A percentile compares a stretch with the other conserved stretches of the same genome.
Evolutionary conservation across 306 rosid genomes (phyloP).

Genomic region (Sesbania bispinosa): DNA sequence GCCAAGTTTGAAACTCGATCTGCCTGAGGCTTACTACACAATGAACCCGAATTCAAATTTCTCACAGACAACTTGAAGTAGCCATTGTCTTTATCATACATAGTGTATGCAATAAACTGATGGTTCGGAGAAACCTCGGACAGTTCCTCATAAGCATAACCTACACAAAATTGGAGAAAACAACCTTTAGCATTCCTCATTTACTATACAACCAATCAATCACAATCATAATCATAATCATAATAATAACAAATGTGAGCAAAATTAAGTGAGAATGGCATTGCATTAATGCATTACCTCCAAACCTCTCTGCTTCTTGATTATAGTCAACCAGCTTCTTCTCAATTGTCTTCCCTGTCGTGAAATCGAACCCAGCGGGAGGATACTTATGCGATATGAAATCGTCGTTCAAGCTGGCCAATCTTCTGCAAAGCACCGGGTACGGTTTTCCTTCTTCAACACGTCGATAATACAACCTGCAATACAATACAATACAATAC

Average conservation of each 20-base stretch:
- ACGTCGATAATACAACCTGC: conserved; percentile 86
- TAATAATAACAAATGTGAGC: not conserved
- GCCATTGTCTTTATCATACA: conserved; percentile 89
- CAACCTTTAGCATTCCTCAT: conserved; percentile 14
- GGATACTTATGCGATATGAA: conserved; percentile 77
- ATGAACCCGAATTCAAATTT: conserved; percentile 87
- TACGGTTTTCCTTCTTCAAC: conserved; percentile 87
- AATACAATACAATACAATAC: not conserved
- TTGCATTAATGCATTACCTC: conserved; percentile 44
- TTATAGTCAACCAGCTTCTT: conserved; percentile 87
- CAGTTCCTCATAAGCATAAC: conserved; percentile 88
- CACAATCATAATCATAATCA: not conserved
- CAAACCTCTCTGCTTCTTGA: conserved; percentile 83
- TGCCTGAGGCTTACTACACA: conserved; percentile 86
- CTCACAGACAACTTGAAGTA: conserved; percentile 74
- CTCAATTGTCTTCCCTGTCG: conserved; percentile 85
- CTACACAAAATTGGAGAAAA: conserved; percentile 33
- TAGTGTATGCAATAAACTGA: conserved; percentile 81
- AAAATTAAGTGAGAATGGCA: not conserved
- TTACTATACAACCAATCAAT: not conserved
- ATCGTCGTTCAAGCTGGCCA: conserved; percentile 74
- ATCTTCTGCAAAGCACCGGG: conserved; percentile 71
- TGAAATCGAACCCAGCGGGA: conserved; percentile 81
- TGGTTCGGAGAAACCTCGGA: conserved; percentile 88
- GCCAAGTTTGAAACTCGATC: conserved; percentile 82